phyloP scores from a whole-genome alignment of 2,329 filamentous ascomycete species.

The Ceratocystis colombiana region DNA sequence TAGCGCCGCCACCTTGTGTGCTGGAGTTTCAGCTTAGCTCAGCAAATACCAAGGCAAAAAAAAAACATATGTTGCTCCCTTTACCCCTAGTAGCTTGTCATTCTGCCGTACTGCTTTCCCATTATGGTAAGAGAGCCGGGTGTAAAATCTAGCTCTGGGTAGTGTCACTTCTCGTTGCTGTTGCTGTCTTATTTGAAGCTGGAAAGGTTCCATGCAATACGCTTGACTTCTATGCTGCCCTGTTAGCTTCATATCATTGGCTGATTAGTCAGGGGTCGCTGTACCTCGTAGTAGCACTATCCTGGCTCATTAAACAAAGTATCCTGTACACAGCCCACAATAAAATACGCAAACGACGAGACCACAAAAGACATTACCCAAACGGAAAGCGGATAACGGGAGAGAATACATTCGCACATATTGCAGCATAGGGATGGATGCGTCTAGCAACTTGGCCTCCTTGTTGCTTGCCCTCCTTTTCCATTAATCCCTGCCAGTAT shows the following conservation, averaged over 20 bases:
- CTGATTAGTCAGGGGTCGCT: conserved; percentile 21
- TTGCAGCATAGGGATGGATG: neutral
- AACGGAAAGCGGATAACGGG: neutral
- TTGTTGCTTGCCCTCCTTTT: neutral
- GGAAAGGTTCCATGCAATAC: conserved; percentile 24
- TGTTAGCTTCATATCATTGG: conserved; percentile 22
- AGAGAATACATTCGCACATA: neutral
- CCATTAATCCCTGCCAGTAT: neutral
- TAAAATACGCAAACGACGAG: neutral
- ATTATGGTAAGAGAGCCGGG: conserved; percentile 8
- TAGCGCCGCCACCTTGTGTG: neutral
- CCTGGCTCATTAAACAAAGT: conserved; percentile 8
- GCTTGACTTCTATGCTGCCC: conserved; percentile 21
- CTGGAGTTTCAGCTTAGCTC: neutral
- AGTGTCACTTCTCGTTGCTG: neutral
- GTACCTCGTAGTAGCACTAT: conserved; percentile 3
- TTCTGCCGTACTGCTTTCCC: conserved; percentile 7
- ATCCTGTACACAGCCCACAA: neutral
- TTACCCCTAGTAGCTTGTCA: neutral
- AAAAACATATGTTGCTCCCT: neutral
- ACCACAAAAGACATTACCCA: neutral
- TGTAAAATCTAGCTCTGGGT: neutral
- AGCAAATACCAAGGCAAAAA: neutral
- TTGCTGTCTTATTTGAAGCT: neutral
- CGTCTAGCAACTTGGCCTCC: neutral